Evolutionary conservation across 2,329 filamentous ascomycete genomes (phyloP).

Genomic region (Teratosphaeria nubilosa): DNA sequence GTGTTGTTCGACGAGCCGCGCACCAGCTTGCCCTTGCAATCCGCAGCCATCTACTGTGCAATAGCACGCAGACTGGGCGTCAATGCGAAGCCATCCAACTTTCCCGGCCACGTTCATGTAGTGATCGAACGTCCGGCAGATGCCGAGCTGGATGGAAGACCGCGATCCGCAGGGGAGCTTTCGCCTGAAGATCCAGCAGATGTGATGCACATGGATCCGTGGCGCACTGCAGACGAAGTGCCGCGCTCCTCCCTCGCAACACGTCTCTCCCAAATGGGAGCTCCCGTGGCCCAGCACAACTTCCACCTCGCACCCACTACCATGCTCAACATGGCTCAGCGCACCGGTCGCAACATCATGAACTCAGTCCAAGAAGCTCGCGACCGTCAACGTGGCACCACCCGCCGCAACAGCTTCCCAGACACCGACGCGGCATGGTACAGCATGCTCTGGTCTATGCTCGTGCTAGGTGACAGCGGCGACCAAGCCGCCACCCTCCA

Average conservation of each 20-base stretch:
- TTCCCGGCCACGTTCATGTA: conserved; percentile 77
- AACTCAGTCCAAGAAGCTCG: conserved; percentile 52
- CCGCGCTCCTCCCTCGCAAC: conserved; percentile 50
- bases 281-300: conserved; percentile 27
- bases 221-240: conserved; percentile 59
- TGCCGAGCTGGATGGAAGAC: conserved; percentile 29
- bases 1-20: conserved; percentile 63
- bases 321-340: conserved; percentile 58
- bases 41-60: conserved; percentile 75
- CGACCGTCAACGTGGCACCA: conserved; percentile 13
- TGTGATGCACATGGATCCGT: conserved; percentile 69
- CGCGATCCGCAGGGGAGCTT: conserved; percentile 8
- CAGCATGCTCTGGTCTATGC: conserved; percentile 59
- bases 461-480: conserved; percentile 29
- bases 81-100: conserved; percentile 66
- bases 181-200: conserved; percentile 22
- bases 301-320: conserved; percentile 55
- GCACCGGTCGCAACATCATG: conserved; percentile 72
- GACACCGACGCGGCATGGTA: conserved; percentile 57
- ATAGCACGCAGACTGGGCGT: conserved; percentile 66
- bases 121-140: conserved; percentile 54
- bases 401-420: conserved; percentile 26
- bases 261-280: conserved; percentile 38
- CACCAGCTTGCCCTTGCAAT: conserved; percentile 76
- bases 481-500: conserved; percentile 16